A percentile compares a stretch with the other conserved stretches of the same genome.
Evolutionary conservation across 2,329 filamentous ascomycete species (phyloP).

Genomic region (Trichocomaceae sp.): DNA sequence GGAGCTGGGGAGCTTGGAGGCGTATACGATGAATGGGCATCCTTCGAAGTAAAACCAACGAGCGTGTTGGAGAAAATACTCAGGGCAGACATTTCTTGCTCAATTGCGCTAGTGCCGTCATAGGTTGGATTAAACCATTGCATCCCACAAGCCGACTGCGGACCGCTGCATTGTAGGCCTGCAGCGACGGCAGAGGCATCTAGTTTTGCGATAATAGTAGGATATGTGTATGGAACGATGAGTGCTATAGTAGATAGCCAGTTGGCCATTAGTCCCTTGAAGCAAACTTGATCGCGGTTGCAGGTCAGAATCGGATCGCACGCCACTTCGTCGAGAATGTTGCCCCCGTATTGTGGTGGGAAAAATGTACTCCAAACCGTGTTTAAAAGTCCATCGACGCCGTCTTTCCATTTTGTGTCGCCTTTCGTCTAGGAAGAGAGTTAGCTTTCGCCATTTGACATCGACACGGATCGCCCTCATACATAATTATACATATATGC

Average conservation of each 20-base stretch:
- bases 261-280: slow-evolving; percentile 60
- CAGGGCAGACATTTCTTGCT: slow-evolving; percentile 38
- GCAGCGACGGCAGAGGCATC: slow-evolving; percentile 49
- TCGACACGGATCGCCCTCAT: slow-evolving; percentile 17
- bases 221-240: slow-evolving; percentile 51
- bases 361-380: slow-evolving; percentile 43
- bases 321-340: slow-evolving; percentile 53
- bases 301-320: slow-evolving; percentile 53
- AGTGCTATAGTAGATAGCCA: slow-evolving; percentile 54
- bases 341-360: slow-evolving; percentile 41
- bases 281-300: slow-evolving; percentile 58
- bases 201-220: slow-evolving; percentile 48
- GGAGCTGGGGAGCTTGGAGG: slow-evolving; percentile 29
- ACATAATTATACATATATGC: slow-evolving; percentile 52
- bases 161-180: slow-evolving; percentile 47
- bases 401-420: slow-evolving; percentile 46
- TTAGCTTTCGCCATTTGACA: background rate
- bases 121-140: slow-evolving; percentile 36
- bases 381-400: slow-evolving; percentile 49
- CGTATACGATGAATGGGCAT: slow-evolving; percentile 5
- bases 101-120: slow-evolving; percentile 33
- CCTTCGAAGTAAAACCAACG: slow-evolving; percentile 22
- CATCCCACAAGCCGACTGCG: slow-evolving; percentile 50
- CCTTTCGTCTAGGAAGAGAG: slow-evolving; percentile 29
- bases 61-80: slow-evolving; percentile 29